A percentile compares a stretch with the other conserved stretches of the same genome.
These are phyloP conservation scores for Magnusiomyces fungicola DNA, from an alignment of 1,139 yeast genomes.

Conservation along the genomic window DNA sequence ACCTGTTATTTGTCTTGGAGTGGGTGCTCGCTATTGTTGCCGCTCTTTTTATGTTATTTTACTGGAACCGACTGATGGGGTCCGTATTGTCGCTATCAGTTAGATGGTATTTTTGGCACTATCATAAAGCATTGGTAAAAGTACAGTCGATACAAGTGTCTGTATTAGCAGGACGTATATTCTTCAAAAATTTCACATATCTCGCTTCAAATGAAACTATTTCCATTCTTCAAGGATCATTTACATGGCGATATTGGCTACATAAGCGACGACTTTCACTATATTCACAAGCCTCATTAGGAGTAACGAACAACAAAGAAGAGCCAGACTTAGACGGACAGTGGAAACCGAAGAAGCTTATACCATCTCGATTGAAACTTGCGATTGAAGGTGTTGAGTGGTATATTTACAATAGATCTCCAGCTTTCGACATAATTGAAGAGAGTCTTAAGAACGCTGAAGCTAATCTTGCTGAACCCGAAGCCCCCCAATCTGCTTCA, in stretches of 20 bases:
- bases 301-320: conserved; percentile 3
- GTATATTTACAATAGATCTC: conserved; percentile 70
- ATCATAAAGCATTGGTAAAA: conserved; percentile 47
- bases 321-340: conserved; percentile 4
- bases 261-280: conserved; percentile 29
- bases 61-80: conserved; percentile 71
- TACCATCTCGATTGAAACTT: conserved; percentile 55
- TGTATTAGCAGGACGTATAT: conserved; percentile 71
- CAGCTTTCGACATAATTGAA: conserved; percentile 64
- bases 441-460: conserved; percentile 24
- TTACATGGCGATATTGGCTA: conserved; percentile 93
- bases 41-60: conserved; percentile 60
- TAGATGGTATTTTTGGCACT: conserved; percentile 58
- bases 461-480: background rate
- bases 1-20: conserved; percentile 79
- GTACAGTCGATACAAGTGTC: conserved; percentile 71
- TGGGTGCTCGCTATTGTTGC: conserved; percentile 68
- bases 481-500: too few relatives aligned
- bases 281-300: background rate
- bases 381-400: conserved; percentile 72
- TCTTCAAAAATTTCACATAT: conserved; percentile 66
- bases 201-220: conserved; percentile 65
- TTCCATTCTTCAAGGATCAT: conserved; percentile 57
- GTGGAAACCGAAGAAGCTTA: conserved; percentile 33
- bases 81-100: conserved; percentile 45